Base-by-base conservation (phyloP, 305 asterid species). In the Lippia alba region DNA sequence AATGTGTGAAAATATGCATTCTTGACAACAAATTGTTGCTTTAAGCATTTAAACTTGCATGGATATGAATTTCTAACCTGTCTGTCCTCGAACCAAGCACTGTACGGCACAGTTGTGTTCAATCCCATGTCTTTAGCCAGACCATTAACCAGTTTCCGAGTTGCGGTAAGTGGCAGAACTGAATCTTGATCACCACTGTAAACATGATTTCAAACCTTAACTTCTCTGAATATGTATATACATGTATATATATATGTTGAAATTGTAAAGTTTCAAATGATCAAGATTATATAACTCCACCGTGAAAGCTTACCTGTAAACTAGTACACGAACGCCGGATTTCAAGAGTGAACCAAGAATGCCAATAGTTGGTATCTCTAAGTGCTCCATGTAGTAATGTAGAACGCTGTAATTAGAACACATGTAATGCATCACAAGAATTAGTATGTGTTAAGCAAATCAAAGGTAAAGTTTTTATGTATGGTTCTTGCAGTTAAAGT, bases 121-220 rank as follows among this genome's bases (percentile, higher is more conserved):
- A 92, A 60, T 48, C 84, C 77, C 15, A 88, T 78, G 14, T 84
- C 87, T 12, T 79, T 75, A 0, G 96, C 98, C 46, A 90, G 78
- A 53, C 82, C 76, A 7, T 81, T 78, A 1, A 92, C 89, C 62
- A 87, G 70, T 34, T 72, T 73, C 56, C 96, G 84, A 45, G 91
- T 83, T 44, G 90, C 96, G 3, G 74, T 79, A 39, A 92, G 76
- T n/a, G 98, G 98, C 30, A 90, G 86, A 50, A 88, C 91, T 0
- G 98, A 90, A 76, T 92, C 98, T 80, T 92, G 96, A 76, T 92
- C 98, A n/a, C 98, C 98, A 66, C 98, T 92, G 69, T 44, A 17
- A 18, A 75, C 30, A 7, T 11, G 4, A 69, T 73, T 69, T 48
- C 46, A 62, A 14, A 57, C 6, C 60, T 14, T 41, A 24, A 53